phyloP scores from a whole-genome alignment of 257 asterid species.

The Solanum pennellii region DNA sequence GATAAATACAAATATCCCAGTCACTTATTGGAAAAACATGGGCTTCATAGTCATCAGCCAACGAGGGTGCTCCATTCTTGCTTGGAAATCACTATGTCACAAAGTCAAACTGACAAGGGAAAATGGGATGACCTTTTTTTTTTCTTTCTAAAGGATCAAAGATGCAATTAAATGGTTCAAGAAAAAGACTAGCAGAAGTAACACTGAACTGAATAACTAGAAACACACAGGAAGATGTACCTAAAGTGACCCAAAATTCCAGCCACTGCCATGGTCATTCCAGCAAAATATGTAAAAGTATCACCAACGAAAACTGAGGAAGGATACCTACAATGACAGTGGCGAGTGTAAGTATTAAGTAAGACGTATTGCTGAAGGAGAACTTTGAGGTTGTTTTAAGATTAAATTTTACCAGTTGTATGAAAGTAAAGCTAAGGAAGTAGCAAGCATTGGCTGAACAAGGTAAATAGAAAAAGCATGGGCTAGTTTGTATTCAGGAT shows the following conservation, averaged over 20 bases:
- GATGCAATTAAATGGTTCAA: not conserved
- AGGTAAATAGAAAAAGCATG: conserved; percentile 91
- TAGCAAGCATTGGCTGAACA: conserved; percentile 82
- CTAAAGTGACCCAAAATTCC: conserved; percentile 90
- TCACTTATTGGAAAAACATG: not conserved
- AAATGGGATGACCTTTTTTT: not conserved
- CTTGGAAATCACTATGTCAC: not conserved
- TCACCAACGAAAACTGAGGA: conserved; percentile 86
- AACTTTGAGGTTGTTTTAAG: not conserved
- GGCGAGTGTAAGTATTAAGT: not conserved
- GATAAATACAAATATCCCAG: not conserved
- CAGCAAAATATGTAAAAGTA: conserved; percentile 84
- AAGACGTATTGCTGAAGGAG: not conserved
- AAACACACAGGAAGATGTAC: conserved; percentile 13
- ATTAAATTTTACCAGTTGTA: conserved; percentile 58
- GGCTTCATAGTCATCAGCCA: not conserved
- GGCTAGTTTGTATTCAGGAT: conserved; percentile 78
- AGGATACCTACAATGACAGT: conserved; percentile 48
- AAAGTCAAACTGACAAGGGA: not conserved
- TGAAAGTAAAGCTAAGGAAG: conserved; percentile 83
- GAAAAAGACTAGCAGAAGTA: not conserved
- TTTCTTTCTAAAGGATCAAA: not conserved
- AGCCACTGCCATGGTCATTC: conserved; percentile 87
- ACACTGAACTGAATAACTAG: not conserved
- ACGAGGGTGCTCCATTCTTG: not conserved